Conservation (phyloP, 202 grass and related monocot species). For the Panicum hallii region DNA sequence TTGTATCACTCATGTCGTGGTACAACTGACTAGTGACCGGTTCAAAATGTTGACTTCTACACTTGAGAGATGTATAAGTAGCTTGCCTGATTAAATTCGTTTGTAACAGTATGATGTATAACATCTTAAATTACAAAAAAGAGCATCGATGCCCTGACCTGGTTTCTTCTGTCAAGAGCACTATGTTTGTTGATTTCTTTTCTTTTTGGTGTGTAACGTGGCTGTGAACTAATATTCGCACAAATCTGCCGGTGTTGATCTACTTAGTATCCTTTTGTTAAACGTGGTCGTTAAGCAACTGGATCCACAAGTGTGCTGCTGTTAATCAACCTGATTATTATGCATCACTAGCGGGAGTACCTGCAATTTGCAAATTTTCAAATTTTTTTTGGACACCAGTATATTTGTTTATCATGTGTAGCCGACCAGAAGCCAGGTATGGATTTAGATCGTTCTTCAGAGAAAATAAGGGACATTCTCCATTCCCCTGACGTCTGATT, state of each 20-base stretch:
- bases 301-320: neutral
- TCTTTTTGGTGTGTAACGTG: neutral
- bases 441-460: too few relatives aligned
- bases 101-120: constrained; percentile 39
- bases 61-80: constrained; percentile 31
- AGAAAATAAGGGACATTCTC: too few relatives aligned
- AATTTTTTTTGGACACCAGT: too few relatives aligned
- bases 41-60: constrained; percentile 10
- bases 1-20: constrained; percentile 25
- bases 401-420: too few relatives aligned
- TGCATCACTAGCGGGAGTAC: neutral
- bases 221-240: neutral
- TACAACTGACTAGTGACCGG: constrained; percentile 37
- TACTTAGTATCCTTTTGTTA: neutral
- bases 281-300: neutral
- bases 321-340: neutral
- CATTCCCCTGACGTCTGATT: too few relatives aligned
- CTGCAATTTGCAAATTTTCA: neutral
- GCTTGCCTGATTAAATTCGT: constrained; percentile 51
- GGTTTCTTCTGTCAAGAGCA: neutral
- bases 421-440: too few relatives aligned
- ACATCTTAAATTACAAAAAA: constrained; percentile 35
- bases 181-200: neutral
- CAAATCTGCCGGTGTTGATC: neutral
- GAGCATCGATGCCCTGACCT: neutral